Evolutionary conservation across 176 grass and related monocot species (phyloP).

Genomic region (Oryza meridionalis): DNA sequence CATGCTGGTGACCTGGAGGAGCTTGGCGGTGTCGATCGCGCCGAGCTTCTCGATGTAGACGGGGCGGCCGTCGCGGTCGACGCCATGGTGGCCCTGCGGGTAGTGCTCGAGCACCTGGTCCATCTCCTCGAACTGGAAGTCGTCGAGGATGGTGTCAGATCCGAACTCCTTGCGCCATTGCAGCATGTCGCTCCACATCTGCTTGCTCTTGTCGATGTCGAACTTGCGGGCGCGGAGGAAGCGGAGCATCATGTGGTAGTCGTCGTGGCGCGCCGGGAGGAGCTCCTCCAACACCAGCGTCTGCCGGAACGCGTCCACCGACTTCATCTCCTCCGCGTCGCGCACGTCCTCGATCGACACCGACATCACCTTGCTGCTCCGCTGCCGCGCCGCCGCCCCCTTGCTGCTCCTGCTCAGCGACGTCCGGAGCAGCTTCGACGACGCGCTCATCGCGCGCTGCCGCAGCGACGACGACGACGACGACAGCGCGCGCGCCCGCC

Average conservation of each 20-base stretch:
- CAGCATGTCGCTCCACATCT: conserved; percentile 94
- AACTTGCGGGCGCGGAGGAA: conserved; percentile 87
- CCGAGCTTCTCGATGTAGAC: conserved; percentile 96
- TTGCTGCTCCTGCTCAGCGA: conserved; percentile 56
- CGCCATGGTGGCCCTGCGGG: conserved; percentile 96
- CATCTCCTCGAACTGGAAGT: conserved; percentile 86
- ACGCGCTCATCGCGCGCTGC: conserved; percentile 78
- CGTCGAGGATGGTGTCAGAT: conserved; percentile 75
- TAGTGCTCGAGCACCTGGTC: conserved; percentile 91
- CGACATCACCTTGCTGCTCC: conserved; percentile 98
- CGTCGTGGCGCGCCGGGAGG: conserved; percentile 88
- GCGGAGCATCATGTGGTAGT: conserved; percentile 99
- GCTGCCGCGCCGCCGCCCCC: conserved; percentile 47
- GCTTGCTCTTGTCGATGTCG: conserved; percentile 89
- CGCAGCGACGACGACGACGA: conserved; percentile 55
- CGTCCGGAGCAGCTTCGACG: conserved; percentile 81
- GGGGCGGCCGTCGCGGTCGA: conserved; percentile 81
- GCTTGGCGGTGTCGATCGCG: conserved; percentile 80
- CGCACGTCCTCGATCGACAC: conserved; percentile 92
- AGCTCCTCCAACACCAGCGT: conserved; percentile 94
- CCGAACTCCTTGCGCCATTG: conserved; percentile 87
- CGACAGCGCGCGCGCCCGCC: conserved; percentile 21
- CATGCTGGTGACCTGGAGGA: conserved; percentile 82
- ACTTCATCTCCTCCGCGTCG: conserved; percentile 79
- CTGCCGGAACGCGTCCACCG: conserved; percentile 96